phyloP scores from a whole-genome alignment of 176 grass and related monocot genomes.

The Luzula sylvatica region DNA sequence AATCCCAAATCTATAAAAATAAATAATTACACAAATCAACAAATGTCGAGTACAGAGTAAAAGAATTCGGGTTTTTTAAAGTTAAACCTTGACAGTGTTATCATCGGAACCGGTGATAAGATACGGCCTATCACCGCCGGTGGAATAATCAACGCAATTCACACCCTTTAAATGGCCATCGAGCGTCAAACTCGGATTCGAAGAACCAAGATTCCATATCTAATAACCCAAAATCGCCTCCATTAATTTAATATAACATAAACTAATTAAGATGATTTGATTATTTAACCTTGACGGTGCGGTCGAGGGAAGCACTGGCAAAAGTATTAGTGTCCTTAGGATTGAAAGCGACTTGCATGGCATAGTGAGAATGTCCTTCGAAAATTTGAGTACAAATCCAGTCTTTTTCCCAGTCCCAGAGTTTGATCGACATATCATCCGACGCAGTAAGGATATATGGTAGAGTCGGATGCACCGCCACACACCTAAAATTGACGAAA shows the following conservation, averaged over 20 bases:
- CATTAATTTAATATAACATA: too few relatives aligned
- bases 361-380: constrained; percentile 75
- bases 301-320: constrained; percentile 95
- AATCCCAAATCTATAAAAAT: constrained; percentile 61
- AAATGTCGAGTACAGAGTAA: constrained; percentile 1
- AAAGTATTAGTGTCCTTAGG: constrained; percentile 80
- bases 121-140: constrained; percentile 95
- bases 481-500: constrained; percentile 31
- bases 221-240: constrained; percentile 11
- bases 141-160: constrained; percentile 76
- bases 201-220: constrained; percentile 79
- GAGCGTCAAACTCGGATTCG: constrained; percentile 61
- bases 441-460: constrained; percentile 62
- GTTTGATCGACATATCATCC: constrained; percentile 72
- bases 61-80: neutral
- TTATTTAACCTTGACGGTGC: constrained; percentile 61
- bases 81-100: constrained; percentile 47
- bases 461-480: constrained; percentile 53
- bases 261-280: too few relatives aligned
- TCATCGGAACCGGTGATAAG: constrained; percentile 85
- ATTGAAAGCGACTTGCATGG: constrained; percentile 67
- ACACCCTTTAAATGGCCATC: constrained; percentile 65
- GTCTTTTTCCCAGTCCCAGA: constrained; percentile 73
- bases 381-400: constrained; percentile 78
- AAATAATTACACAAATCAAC: constrained; percentile 5